Percentiles rank a stretch among this genome's conserved stretches.
phyloP scores from a whole-genome alignment of 495 filamentous ascomycete genomes.

The Immersiella caudata region DNA sequence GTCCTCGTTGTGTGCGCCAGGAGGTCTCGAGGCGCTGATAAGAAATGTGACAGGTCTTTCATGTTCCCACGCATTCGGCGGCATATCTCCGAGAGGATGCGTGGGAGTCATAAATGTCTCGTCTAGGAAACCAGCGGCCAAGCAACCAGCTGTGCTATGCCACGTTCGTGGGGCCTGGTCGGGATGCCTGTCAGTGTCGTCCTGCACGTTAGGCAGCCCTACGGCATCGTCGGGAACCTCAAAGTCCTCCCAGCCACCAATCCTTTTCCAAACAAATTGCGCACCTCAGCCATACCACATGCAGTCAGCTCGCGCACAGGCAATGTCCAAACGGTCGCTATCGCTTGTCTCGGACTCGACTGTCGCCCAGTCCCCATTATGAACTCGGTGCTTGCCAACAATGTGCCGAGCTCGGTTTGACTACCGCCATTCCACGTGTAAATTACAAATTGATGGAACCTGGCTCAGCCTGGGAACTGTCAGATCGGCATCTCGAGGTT shows the following conservation, averaged over 20 bases:
- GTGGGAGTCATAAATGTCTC: not conserved
- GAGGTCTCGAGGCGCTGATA: slow-evolving; percentile 3
- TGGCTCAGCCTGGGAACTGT: not conserved
- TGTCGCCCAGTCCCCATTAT: not conserved
- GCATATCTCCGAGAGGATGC: slow-evolving; percentile 5
- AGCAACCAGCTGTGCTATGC: not conserved
- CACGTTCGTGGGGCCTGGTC: not conserved
- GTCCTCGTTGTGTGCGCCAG: not conserved
- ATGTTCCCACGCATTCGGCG: not conserved
- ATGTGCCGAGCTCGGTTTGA: not conserved
- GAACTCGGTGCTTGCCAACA: not conserved
- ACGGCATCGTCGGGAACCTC: slow-evolving; percentile 18
- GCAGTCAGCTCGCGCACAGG: slow-evolving; percentile 10
- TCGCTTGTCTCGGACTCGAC: not conserved
- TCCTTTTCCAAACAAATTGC: slow-evolving; percentile 8
- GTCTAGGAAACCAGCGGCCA: not conserved
- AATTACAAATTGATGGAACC: not conserved
- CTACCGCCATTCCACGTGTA: not conserved
- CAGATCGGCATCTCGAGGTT: not conserved
- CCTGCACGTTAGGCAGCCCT: slow-evolving; percentile 23
- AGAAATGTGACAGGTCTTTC: slow-evolving; percentile 22
- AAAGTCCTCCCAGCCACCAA: slow-evolving; percentile 1
- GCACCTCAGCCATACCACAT: slow-evolving; percentile 1
- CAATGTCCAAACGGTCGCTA: not conserved
- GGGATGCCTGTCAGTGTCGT: not conserved